These are phyloP conservation scores for Chrysanthemum makinoi DNA, from an alignment of 129 eudicot genomes.

Conservation along the genomic window DNA sequence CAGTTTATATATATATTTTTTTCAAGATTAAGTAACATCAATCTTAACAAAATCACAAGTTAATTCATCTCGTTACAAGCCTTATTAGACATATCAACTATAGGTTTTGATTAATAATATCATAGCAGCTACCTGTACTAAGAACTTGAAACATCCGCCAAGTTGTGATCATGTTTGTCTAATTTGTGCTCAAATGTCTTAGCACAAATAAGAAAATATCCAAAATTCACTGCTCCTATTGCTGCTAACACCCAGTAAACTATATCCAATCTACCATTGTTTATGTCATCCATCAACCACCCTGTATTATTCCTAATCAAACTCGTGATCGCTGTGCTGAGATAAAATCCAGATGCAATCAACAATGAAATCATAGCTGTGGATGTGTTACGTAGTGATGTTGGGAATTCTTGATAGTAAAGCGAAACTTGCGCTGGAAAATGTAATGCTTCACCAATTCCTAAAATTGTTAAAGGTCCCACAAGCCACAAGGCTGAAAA, in stretches of 20 bases:
- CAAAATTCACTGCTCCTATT: constrained; percentile 39
- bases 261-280: constrained; percentile 40
- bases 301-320: constrained; percentile 26
- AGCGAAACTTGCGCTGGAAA: constrained; percentile 40
- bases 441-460: constrained; percentile 35
- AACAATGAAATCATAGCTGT: constrained; percentile 42
- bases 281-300: constrained; percentile 44
- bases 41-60: no score
- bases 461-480: constrained; percentile 29
- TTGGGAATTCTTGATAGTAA: constrained; percentile 43
- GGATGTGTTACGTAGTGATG: constrained; percentile 31
- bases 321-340: constrained; percentile 35
- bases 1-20: no score
- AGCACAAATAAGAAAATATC: constrained; percentile 36
- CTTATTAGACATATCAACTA: no score
- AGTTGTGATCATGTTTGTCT: constrained; percentile 11
- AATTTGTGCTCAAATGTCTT: constrained; percentile 30
- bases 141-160: constrained; percentile 11
- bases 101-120: neutral
- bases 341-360: constrained; percentile 37
- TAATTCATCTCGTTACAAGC: no score
- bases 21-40: no score
- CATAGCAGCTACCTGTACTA: neutral
- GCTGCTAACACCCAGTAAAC: constrained; percentile 39
- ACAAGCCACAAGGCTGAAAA: constrained; percentile 49